phyloP scores from a whole-genome alignment of 306 rosid genomes.

The Begonia masoniana region DNA sequence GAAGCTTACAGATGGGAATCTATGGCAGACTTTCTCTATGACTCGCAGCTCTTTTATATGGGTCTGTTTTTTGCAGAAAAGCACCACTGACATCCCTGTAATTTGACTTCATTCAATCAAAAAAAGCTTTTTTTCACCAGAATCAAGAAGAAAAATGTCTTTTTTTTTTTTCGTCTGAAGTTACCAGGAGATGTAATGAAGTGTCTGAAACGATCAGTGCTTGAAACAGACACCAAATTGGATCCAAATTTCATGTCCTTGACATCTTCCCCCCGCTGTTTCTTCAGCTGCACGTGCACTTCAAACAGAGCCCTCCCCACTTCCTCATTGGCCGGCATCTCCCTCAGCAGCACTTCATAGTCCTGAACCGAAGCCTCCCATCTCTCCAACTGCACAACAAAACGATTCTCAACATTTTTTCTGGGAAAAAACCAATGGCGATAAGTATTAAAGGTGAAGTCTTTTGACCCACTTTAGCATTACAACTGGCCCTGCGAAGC shows the following conservation, averaged over 20 bases:
- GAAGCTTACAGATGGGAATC: constrained; percentile 75
- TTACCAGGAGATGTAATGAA: constrained; percentile 79
- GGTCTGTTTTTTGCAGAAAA: constrained; percentile 57
- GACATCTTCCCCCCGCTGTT: constrained; percentile 54
- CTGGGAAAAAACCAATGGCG: too few species aligned
- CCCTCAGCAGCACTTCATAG: constrained; percentile 66
- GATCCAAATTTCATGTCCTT: constrained; percentile 67
- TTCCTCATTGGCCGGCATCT: constrained; percentile 83
- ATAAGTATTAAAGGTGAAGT: neutral
- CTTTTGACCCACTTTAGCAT: constrained; percentile 46
- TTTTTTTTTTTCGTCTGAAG: neutral
- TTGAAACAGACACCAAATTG: constrained; percentile 56
- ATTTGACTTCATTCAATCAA: neutral
- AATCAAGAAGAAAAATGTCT: too few species aligned
- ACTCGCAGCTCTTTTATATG: constrained; percentile 44
- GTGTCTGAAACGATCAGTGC: constrained; percentile 73
- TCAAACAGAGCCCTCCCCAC: constrained; percentile 83
- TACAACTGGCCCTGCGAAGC: constrained; percentile 75
- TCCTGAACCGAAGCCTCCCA: constrained; percentile 89
- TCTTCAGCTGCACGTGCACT: constrained; percentile 57
- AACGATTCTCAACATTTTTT: neutral
- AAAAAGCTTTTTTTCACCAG: neutral
- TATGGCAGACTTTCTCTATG: constrained; percentile 68
- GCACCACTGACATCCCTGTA: constrained; percentile 91
- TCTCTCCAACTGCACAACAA: constrained; percentile 51